A percentile compares a stretch with the other conserved stretches of the same genome.
Evolutionary conservation across 164 flowering plant species (phyloP).

Genomic region (Aristolochia californica): DNA sequence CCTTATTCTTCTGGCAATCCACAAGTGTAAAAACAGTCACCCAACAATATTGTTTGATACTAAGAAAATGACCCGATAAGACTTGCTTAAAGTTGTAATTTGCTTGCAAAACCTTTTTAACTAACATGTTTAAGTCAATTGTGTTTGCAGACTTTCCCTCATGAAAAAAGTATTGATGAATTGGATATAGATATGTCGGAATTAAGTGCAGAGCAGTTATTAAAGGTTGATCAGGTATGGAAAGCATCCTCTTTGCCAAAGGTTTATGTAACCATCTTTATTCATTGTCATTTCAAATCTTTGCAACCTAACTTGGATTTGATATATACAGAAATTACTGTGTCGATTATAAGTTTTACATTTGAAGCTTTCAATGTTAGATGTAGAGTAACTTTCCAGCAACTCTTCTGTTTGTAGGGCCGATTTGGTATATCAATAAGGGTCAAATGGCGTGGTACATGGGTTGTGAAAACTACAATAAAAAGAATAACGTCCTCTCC

Average conservation of each 20-base stretch:
- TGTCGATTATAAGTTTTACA: background rate
- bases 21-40: too few relatives aligned
- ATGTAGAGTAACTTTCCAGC: too few relatives aligned
- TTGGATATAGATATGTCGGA: slow-evolving; percentile 44
- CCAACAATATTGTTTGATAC: too few relatives aligned
- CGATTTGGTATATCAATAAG: slow-evolving; percentile 35
- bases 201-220: slow-evolving; percentile 22
- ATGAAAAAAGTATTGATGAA: slow-evolving; percentile 34
- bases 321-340: background rate
- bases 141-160: slow-evolving; percentile 34
- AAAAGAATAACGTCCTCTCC: slow-evolving; percentile 26
- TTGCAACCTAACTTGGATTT: background rate
- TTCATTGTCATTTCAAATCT: background rate
- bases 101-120: background rate
- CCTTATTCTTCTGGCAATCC: too few relatives aligned
- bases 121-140: slow-evolving; percentile 1
- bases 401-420: slow-evolving; percentile 3
- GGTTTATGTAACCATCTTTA: too few relatives aligned
- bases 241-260: too few relatives aligned
- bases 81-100: too few relatives aligned
- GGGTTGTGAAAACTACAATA: slow-evolving; percentile 50
- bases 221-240: slow-evolving; percentile 31
- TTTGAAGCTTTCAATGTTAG: background rate
- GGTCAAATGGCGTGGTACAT: slow-evolving; percentile 63
- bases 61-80: too few relatives aligned